Conservation (phyloP, 2,329 filamentous ascomycete species). For the Ilyonectria destructans region DNA sequence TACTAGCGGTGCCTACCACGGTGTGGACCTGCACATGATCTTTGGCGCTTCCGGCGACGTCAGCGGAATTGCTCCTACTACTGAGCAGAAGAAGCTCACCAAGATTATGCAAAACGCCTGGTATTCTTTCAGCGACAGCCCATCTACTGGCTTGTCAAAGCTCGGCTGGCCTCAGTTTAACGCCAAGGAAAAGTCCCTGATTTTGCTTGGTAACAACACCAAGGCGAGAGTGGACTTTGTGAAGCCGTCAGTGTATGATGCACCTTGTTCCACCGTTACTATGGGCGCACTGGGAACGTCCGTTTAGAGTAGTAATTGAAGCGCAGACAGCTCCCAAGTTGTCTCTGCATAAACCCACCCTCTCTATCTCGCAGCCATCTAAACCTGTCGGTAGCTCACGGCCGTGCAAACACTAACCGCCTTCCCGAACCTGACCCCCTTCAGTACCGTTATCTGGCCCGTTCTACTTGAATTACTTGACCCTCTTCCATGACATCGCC, state of each 20-base stretch:
- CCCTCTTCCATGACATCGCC: no score
- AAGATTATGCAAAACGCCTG: slow-evolving; percentile 59
- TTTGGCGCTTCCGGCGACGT: slow-evolving; percentile 60
- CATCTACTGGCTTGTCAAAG: slow-evolving; percentile 51
- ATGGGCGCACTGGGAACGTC: slow-evolving; percentile 40
- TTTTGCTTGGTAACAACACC: slow-evolving; percentile 34
- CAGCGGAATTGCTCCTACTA: slow-evolving; percentile 54
- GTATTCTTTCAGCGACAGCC: slow-evolving; percentile 59
- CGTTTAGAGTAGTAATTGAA: no score
- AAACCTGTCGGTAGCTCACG: no score
- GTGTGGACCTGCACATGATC: slow-evolving; percentile 64
- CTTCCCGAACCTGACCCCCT: no score
- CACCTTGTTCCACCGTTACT: slow-evolving; percentile 36
- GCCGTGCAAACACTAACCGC: no score
- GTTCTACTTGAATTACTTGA: no score
- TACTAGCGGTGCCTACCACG: slow-evolving; percentile 66
- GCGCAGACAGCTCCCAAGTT: no score
- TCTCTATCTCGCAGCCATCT: no score
- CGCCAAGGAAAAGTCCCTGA: slow-evolving; percentile 28
- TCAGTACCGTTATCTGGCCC: no score
- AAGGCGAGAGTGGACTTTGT: slow-evolving; percentile 30
- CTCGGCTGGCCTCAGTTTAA: slow-evolving; percentile 49
- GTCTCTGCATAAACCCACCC: no score
- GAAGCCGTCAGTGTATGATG: slow-evolving; percentile 35
- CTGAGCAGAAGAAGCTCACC: slow-evolving; percentile 53